A percentile compares a stretch with the other conserved stretches of the same genome.
Conservation (phyloP, 257 asterid genomes). For the Nicotiana noctiflora region DNA sequence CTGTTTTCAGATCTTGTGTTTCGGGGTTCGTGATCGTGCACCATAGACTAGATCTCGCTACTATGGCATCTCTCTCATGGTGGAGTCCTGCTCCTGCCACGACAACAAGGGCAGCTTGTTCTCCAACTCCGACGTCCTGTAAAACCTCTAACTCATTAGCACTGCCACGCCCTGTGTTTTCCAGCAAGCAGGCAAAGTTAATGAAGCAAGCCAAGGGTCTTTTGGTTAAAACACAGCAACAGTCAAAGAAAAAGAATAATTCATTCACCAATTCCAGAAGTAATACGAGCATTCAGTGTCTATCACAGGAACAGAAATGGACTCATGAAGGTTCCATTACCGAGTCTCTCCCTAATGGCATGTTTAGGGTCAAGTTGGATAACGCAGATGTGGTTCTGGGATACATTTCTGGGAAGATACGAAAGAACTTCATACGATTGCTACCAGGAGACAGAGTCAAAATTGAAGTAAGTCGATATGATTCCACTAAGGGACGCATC, state of each 20-base stretch:
- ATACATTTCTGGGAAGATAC: conserved; percentile 24
- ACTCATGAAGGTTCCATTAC: conserved; percentile 18
- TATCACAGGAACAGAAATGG: conserved; percentile 13
- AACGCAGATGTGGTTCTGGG: conserved; percentile 20
- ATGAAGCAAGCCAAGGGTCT: neutral
- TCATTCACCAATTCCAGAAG: neutral
- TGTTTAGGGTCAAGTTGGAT: conserved; percentile 22
- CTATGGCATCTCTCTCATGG: conserved; percentile 14
- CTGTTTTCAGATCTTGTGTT: neutral
- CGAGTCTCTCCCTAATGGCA: conserved; percentile 25
- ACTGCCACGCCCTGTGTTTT: conserved; percentile 1
- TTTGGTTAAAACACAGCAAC: neutral
- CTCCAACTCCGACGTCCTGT: neutral
- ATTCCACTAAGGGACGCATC: conserved; percentile 18
- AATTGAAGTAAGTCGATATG: conserved; percentile 17
- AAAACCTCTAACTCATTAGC: neutral
- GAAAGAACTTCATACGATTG: conserved; percentile 19
- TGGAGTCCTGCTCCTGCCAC: conserved; percentile 7
- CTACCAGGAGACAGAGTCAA: conserved; percentile 17
- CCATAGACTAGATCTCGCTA: neutral
- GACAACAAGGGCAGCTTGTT: neutral
- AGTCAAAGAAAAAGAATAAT: neutral
- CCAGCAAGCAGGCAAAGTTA: neutral
- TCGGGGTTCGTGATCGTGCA: conserved; percentile 1
- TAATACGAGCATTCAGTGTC: conserved; percentile 3